These are phyloP conservation scores for Penicillium antarcticum DNA, from an alignment of 495 filamentous ascomycete genomes.

Conservation along the genomic window DNA sequence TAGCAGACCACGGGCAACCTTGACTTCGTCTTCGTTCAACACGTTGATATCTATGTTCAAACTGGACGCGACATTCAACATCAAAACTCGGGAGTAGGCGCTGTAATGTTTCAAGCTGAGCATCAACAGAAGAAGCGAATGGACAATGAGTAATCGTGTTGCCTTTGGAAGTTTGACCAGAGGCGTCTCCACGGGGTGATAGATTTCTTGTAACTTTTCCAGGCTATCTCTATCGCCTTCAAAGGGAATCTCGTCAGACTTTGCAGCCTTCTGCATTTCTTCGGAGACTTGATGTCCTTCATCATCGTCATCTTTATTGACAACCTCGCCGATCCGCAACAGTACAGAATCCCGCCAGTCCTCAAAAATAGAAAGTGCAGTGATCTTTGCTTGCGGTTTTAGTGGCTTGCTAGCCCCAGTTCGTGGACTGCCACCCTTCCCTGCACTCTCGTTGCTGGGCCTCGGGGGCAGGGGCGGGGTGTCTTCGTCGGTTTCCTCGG, in stretches of 20 bases:
- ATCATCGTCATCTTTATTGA: constrained; percentile 54
- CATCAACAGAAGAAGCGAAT: constrained; percentile 67
- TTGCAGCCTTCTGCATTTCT: constrained; percentile 5
- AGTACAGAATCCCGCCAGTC: constrained; percentile 62
- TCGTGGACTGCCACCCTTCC: constrained; percentile 3
- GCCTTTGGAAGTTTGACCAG: constrained; percentile 39
- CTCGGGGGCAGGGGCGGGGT: constrained; percentile 13
- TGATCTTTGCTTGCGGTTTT: constrained; percentile 29
- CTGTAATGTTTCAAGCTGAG: constrained; percentile 80
- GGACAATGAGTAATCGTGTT: constrained; percentile 46
- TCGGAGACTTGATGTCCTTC: constrained; percentile 14
- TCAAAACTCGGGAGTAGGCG: constrained; percentile 69
- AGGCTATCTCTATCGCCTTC: constrained; percentile 25
- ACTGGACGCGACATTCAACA: constrained; percentile 67
- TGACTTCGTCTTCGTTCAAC: constrained; percentile 68
- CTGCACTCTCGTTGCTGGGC: constrained; percentile 3
- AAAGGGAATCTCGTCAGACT: constrained; percentile 20
- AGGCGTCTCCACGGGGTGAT: constrained; percentile 43
- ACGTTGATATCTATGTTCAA: constrained; percentile 61
- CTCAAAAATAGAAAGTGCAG: constrained; percentile 54
- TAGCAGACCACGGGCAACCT: constrained; percentile 70
- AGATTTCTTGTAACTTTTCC: constrained; percentile 38
- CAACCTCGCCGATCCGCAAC: constrained; percentile 59
- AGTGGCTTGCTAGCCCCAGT: background rate
- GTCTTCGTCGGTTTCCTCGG: constrained; percentile 8